These are phyloP conservation scores for Colletotrichum chlorophyti DNA, from an alignment of 2,329 filamentous ascomycete genomes.

Conservation along the genomic window DNA sequence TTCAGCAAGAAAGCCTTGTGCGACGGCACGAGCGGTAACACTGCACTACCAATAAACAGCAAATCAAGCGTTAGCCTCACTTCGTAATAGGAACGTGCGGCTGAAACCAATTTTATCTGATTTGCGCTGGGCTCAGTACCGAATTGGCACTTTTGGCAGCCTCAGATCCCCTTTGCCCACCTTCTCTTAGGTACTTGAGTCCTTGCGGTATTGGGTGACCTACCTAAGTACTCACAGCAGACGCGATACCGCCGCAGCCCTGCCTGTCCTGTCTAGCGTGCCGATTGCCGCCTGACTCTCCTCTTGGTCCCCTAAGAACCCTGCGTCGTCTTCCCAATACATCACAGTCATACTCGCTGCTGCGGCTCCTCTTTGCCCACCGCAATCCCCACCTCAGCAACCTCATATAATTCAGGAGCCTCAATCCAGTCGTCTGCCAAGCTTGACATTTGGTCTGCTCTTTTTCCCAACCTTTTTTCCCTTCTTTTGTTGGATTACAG, in stretches of 20 bases:
- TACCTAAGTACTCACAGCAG: too few relatives aligned
- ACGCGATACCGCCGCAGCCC: constrained; percentile 19
- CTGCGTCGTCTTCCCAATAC: not conserved
- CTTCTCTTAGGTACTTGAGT: too few relatives aligned
- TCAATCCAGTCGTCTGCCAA: constrained; percentile 5
- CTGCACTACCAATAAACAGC: not conserved
- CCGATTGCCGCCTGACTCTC: constrained; percentile 26
- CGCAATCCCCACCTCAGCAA: constrained; percentile 15
- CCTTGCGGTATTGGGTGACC: too few relatives aligned
- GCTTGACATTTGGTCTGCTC: too few relatives aligned
- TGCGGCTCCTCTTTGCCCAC: constrained; percentile 19
- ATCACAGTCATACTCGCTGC: constrained; percentile 7
- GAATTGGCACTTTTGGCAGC: constrained; percentile 17
- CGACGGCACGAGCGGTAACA: not conserved
- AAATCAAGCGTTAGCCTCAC: constrained; percentile 9
- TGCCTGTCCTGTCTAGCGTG: constrained; percentile 15
- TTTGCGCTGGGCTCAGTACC: constrained; percentile 2
- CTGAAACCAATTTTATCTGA: constrained; percentile 16
- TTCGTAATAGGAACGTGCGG: constrained; percentile 11
- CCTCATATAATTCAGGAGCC: constrained; percentile 24
- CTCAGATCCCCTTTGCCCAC: too few relatives aligned
- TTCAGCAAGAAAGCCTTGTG: not conserved
- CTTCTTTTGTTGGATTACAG: constrained; percentile 7
- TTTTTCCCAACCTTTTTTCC: not conserved
- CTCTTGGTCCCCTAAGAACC: constrained; percentile 9